A percentile compares a stretch with the other conserved stretches of the same genome.
phyloP scores from a whole-genome alignment of 192 early-diverging fungal species.

The Chytriomyces sp. region DNA sequence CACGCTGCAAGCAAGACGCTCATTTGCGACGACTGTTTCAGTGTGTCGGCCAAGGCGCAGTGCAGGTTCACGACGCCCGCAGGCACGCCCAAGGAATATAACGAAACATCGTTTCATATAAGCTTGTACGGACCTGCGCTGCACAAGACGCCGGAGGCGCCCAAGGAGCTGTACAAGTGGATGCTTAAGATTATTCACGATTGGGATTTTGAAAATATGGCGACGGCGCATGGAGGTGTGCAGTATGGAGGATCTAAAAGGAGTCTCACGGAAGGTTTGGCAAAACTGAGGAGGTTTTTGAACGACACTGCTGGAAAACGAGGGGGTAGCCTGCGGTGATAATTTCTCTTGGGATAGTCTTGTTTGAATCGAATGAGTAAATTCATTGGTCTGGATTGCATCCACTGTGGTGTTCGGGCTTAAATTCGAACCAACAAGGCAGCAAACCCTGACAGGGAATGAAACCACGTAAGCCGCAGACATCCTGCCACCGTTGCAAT shows the following conservation, averaged over 20 bases:
- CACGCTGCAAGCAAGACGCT: constrained; percentile 11
- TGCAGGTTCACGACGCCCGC: not conserved
- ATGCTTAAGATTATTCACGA: constrained; percentile 9
- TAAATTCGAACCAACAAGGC: no score
- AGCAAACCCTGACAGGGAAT: no score
- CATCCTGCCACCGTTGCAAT: no score
- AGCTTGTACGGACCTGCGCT: constrained; percentile 15
- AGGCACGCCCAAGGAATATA: not conserved
- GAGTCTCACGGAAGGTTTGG: not conserved
- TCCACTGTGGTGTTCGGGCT: no score
- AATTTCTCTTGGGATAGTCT: no score
- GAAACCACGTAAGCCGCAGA: no score
- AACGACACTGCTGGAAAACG: not conserved
- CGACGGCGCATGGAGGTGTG: constrained; percentile 21
- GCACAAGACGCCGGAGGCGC: constrained; percentile 26
- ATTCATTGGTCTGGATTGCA: no score
- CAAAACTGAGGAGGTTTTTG: not conserved
- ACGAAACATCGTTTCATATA: constrained; percentile 21
- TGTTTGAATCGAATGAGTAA: no score
- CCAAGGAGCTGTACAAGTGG: constrained; percentile 25
- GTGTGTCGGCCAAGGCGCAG: not conserved
- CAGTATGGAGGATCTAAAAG: constrained; percentile 28
- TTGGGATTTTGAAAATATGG: constrained; percentile 34
- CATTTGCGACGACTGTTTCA: constrained; percentile 28
- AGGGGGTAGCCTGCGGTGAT: not conserved